phyloP scores from a whole-genome alignment of 116 monocot genomes.

The Dioscorea cayenensis region DNA sequence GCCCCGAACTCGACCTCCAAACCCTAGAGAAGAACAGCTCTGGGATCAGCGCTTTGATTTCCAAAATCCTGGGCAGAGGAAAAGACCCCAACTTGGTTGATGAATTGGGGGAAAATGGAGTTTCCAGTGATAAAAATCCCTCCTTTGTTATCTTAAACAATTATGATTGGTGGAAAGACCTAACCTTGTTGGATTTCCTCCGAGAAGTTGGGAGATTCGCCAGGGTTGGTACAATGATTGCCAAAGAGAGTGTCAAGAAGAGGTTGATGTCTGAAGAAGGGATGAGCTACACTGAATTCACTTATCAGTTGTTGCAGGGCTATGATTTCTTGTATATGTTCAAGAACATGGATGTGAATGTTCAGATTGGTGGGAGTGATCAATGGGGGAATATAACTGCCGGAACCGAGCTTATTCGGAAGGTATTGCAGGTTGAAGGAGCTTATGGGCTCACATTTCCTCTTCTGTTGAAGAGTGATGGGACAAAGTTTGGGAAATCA shows the following conservation, averaged over 20 bases:
- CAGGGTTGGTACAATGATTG: slow-evolving; percentile 82
- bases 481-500: slow-evolving; percentile 88
- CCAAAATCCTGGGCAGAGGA: slow-evolving; percentile 30
- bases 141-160: slow-evolving; percentile 59
- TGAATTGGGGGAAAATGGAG: background rate
- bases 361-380: slow-evolving; percentile 93
- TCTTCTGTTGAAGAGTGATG: slow-evolving; percentile 85
- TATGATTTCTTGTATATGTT: slow-evolving; percentile 84
- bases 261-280: slow-evolving; percentile 80
- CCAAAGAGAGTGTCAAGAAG: slow-evolving; percentile 94
- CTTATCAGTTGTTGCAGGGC: slow-evolving; percentile 85
- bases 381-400: slow-evolving; percentile 98
- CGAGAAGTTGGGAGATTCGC: slow-evolving; percentile 73
- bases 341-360: slow-evolving; percentile 78
- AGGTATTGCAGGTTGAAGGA: slow-evolving; percentile 72
- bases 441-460: slow-evolving; percentile 90
- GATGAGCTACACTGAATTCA: slow-evolving; percentile 92
- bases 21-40: slow-evolving; percentile 51
- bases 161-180: slow-evolving; percentile 81
- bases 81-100: background rate
- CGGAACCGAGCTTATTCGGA: slow-evolving; percentile 83
- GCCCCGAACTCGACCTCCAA: slow-evolving; percentile 61
- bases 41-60: slow-evolving; percentile 33
- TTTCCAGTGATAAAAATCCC: slow-evolving; percentile 2
- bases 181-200: slow-evolving; percentile 67